These are phyloP conservation scores for Ophiostoma sp. DNA, from an alignment of 2,329 filamentous ascomycete species.

Conservation along the genomic window DNA sequence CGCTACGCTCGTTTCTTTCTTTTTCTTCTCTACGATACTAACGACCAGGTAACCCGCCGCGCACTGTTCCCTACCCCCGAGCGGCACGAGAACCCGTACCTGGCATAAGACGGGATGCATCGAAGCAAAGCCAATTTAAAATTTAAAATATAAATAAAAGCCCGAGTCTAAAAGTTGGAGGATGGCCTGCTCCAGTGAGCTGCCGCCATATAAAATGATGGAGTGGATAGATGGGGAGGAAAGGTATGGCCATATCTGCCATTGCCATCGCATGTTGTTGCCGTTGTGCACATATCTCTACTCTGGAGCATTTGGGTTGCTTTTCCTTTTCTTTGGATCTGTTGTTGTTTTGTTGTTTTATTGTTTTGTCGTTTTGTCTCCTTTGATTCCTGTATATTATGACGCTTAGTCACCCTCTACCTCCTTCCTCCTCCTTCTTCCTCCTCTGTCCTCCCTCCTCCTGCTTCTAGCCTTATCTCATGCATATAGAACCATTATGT, in stretches of 20 bases:
- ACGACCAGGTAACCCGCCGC: conserved; percentile 27
- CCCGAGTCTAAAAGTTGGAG: neutral
- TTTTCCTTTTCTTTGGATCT: neutral
- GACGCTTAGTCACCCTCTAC: neutral
- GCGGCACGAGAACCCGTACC: conserved; percentile 1
- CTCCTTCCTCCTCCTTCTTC: neutral
- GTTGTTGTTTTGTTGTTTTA: conserved; percentile 1
- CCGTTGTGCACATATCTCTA: conserved; percentile 22
- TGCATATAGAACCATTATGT: conserved; percentile 21
- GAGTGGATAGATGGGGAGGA: neutral
- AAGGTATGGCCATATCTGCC: neutral
- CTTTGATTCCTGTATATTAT: neutral
- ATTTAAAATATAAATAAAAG: too few species aligned
- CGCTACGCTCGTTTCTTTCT: neutral
- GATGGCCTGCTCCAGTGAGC: neutral
- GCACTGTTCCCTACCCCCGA: conserved; percentile 29
- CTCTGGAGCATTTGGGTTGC: conserved; percentile 19
- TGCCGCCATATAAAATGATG: neutral
- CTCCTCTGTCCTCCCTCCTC: neutral
- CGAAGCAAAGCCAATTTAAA: too few species aligned
- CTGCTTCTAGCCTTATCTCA: conserved; percentile 7
- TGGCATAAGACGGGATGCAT: neutral
- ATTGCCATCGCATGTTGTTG: neutral
- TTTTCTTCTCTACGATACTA: neutral
- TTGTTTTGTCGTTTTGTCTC: conserved; percentile 11